A percentile compares a stretch with the other conserved stretches of the same genome.
Conservation (phyloP, 2,329 filamentous ascomycete species). For the Aspergillus sp. region DNA sequence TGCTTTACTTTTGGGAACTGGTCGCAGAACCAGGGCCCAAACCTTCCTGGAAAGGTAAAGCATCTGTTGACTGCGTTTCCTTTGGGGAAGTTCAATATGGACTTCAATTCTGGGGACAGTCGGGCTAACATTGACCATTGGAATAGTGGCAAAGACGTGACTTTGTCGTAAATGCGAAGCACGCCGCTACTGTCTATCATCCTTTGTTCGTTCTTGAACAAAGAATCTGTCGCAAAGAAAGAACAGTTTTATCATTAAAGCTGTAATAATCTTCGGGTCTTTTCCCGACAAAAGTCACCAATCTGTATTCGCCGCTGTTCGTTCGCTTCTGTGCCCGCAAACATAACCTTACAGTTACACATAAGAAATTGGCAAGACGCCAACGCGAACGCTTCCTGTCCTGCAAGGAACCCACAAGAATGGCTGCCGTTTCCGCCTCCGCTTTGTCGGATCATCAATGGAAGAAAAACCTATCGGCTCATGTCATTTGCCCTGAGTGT, state of each 20-base stretch:
- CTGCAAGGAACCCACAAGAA: constrained; percentile 19
- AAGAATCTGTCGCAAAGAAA: not conserved
- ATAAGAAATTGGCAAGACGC: too few species aligned
- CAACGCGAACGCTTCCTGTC: too few species aligned
- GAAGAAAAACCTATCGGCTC: constrained; percentile 78
- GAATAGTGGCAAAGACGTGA: constrained; percentile 24
- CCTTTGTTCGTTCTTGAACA: too few species aligned
- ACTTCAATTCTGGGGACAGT: constrained; percentile 10
- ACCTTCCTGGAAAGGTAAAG: constrained; percentile 31
- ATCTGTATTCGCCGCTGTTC: too few species aligned
- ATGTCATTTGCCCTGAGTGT: constrained; percentile 83
- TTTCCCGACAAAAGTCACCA: too few species aligned
- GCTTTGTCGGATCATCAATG: constrained; percentile 44
- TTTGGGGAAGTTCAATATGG: constrained; percentile 7
- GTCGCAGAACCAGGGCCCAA: constrained; percentile 10
- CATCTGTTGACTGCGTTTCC: constrained; percentile 19
- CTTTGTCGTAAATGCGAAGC: constrained; percentile 7
- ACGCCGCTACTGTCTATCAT: constrained; percentile 15
- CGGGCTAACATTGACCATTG: constrained; percentile 26
- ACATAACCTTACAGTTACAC: too few species aligned
- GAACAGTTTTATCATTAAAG: not conserved
- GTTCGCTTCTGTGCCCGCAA: too few species aligned
- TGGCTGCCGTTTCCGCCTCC: constrained; percentile 31
- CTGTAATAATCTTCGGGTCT: too few species aligned
- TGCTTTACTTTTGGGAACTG: constrained; percentile 11